Evolutionary conservation across 108 stramenopile species (phyloP), one percentile per base, ranked within the genome.

Genomic region (Seminavis robusta): DNA sequence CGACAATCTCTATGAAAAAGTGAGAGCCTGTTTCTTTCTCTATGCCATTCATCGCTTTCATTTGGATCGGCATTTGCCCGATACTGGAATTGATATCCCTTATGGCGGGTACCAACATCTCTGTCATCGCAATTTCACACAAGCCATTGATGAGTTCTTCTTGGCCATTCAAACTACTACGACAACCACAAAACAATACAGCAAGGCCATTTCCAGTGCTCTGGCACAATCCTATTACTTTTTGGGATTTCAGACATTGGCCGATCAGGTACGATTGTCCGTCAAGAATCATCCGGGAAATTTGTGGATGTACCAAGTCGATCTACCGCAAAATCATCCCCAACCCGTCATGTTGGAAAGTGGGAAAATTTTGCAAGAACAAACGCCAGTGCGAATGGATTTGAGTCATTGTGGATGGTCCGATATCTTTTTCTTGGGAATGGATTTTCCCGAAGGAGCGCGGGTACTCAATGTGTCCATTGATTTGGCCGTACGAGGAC

Each of bases 321-420:
- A 29, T 9, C n/a, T 49, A 24, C 33, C 17, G 11, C 9, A 33
- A 11, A 30, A 47, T 0, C 53, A 67, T 47, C 56, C 56, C 4
- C 10, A 65, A 38, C 45, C 54, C 11, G 58, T 44, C 13, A 25
- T 66, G 31, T 24, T 63, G 31, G 26, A 10, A 26, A 15, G 43
- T n/a, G 24, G 43, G 9, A 50, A 47, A 19, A 49, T 65, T 15
- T 59, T 81, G 26, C 28, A 58, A 17, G 81, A 83, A 57, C 44
- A 31, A 26, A 83, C 81, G 46, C 81, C 81, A 10, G 81, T 83
- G 2, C 59, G 81, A 42, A 83, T 83, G 81, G 81, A 83, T 49
- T 46, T 83, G 8, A 68, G 66, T 32, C 77, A 83, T 58, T 76
- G 71, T 30, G 71, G 76, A 36, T 83, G 81, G 81, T 69, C 71